Conservation (phyloP, 495 filamentous ascomycete genomes). For the Daldinia decipiens region DNA sequence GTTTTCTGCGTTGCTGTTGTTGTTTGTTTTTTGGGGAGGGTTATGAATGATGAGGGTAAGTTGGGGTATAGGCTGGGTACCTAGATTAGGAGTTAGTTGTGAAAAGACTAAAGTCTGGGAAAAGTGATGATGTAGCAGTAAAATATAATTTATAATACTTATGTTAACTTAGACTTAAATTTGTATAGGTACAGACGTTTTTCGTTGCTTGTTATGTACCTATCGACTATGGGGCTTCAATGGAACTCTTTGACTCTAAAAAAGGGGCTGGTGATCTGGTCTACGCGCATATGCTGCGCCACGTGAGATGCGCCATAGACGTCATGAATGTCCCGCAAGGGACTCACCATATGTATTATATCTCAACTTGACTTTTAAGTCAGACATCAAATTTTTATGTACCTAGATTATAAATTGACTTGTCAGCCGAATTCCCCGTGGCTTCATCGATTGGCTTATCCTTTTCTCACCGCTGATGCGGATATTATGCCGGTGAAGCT, state of each 20-base stretch:
- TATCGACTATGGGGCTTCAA: too few species aligned
- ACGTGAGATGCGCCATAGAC: not conserved
- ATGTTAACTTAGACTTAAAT: not conserved
- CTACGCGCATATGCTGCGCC: not conserved
- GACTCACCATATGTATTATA: not conserved
- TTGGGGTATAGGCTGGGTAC: not conserved
- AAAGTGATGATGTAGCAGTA: not conserved
- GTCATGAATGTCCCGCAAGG: conserved; percentile 11
- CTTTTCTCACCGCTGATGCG: not conserved
- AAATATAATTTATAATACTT: not conserved
- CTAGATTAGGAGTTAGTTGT: not conserved
- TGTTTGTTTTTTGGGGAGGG: not conserved
- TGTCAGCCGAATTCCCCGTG: not conserved
- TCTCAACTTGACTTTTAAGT: not conserved
- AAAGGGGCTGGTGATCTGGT: not conserved
- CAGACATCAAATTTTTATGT: not conserved
- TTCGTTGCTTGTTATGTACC: not conserved
- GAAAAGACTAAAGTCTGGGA: not conserved
- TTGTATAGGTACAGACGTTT: too few species aligned
- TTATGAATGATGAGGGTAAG: conserved; percentile 1
- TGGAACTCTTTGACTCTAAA: too few species aligned
- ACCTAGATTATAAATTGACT: conserved; percentile 1
- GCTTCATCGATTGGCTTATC: not conserved
- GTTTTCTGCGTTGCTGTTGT: conserved; percentile 9
- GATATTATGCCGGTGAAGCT: not conserved